Base-by-base conservation (phyloP, 176 grass and related monocot species). In the Poa pratensis region DNA sequence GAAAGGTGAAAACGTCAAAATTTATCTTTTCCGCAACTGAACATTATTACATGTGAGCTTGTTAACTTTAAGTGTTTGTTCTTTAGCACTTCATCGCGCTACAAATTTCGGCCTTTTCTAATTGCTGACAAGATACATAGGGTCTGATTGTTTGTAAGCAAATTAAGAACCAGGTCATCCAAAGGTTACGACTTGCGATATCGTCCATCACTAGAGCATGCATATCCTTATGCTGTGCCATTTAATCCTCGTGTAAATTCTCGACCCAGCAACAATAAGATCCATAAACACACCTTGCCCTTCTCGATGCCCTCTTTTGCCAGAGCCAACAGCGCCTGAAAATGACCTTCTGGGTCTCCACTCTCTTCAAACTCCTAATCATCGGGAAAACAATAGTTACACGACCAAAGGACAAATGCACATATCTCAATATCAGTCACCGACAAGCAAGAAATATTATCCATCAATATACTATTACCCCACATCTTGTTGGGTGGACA, bases 401-500 rank as follows among this genome's bases (percentile, higher is more conserved):
- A 62, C 7, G 77, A 61, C 18, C 18, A 66, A 89, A 78, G 17
- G 55, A 71, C 26, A 45, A 40, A 74, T 39, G 27, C 22, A 14
- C 67, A 42, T 5, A 45, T 40, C 45, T 10, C 20, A 71, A 40
- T 64, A 20, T 8, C 46, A 84, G 22, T 7, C 8, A 16, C 14
- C 19, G 19, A 42, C 9, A 20, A 76, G 9, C 43, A 77, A 39
- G 45, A 26, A 64, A 84, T 3, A 40, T 24, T 0, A 23, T 82
- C 24, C 27, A 49, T 1, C 61, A 64, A 7, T 32, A 23, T 11
- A 7, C 4, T 39, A 77, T 59, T 84, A 98, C 96, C 93, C 89
- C 86, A 30, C 96, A 98, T 95, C 93, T 98, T 11, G 96, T 98
- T 0, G 96, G 96, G 81, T 98, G 96, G 30, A 98, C 93, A 46